These are phyloP conservation scores for Rhynchospora breviuscula DNA, from an alignment of 176 grass and related monocot species.

Conservation along the genomic window DNA sequence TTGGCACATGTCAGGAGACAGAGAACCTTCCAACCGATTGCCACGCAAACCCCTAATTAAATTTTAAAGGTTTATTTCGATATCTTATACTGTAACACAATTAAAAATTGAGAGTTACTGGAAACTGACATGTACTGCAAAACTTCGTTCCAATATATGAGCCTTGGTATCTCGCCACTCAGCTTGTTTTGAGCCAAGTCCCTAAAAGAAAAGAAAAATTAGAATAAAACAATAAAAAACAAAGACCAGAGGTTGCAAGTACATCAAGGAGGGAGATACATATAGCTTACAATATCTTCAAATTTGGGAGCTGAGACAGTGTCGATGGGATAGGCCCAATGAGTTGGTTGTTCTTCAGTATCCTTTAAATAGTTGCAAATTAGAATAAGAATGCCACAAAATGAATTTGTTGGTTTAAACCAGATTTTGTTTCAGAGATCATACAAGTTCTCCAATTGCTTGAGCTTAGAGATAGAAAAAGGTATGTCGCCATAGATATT, in stretches of 20 bases:
- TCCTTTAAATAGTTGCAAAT: conserved; percentile 32
- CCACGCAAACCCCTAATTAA: conserved; percentile 66
- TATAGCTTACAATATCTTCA: conserved; percentile 79
- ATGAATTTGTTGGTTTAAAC: background rate
- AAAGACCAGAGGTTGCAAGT: background rate
- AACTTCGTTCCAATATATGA: conserved; percentile 99
- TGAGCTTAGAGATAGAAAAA: conserved; percentile 85
- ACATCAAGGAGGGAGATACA: background rate
- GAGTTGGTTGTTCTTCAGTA: conserved; percentile 92
- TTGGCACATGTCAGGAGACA: conserved; percentile 89
- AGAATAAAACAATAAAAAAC: background rate
- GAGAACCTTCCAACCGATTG: conserved; percentile 72
- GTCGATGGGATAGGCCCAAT: conserved; percentile 80
- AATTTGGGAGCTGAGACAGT: conserved; percentile 81
- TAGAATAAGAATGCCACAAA: background rate
- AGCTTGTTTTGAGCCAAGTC: conserved; percentile 92
- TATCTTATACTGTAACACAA: background rate
- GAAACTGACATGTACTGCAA: conserved; percentile 84
- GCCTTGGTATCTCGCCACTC: conserved; percentile 85
- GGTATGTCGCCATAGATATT: conserved; percentile 90
- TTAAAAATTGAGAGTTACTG: background rate
- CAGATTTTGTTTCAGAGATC: background rate
- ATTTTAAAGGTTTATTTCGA: background rate
- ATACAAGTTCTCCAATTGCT: conserved; percentile 77
- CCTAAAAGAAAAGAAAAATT: conserved; percentile 30